Conservation (phyloP, 164 flowering plant species). For the Magnolia kwangsiensis region DNA sequence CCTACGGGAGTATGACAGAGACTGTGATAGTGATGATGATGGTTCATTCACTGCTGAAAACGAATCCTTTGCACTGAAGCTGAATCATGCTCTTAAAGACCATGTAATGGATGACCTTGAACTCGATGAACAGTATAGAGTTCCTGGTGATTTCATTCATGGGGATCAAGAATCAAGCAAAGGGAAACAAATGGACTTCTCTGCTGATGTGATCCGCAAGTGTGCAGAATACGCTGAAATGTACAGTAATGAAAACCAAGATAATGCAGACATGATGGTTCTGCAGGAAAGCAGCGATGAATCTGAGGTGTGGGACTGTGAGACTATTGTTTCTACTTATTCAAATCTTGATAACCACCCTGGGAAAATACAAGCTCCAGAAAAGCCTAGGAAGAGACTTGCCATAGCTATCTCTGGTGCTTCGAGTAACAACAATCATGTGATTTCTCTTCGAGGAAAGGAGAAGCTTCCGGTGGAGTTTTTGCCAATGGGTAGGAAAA, state of each 20-base stretch:
- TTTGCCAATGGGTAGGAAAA: constrained; percentile 48
- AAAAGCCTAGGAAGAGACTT: constrained; percentile 46
- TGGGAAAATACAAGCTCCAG: constrained; percentile 75
- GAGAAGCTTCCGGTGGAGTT: constrained; percentile 75
- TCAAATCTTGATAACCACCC: constrained; percentile 97
- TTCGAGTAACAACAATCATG: constrained; percentile 20
- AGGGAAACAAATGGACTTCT: constrained; percentile 35
- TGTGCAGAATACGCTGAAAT: constrained; percentile 77
- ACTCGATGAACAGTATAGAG: constrained; percentile 43
- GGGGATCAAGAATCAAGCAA: constrained; percentile 22
- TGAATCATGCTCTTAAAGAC: constrained; percentile 44
- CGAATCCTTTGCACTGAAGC: constrained; percentile 53
- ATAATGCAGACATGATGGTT: constrained; percentile 35
- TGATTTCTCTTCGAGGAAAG: constrained; percentile 74
- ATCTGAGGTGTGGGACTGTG: constrained; percentile 87
- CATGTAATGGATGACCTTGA: constrained; percentile 40
- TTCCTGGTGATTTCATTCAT: constrained; percentile 57
- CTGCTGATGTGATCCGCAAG: constrained; percentile 53
- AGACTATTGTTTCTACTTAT: constrained; percentile 78
- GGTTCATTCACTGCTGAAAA: constrained; percentile 40
- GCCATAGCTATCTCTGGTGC: constrained; percentile 38
- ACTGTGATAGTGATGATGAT: constrained; percentile 41
- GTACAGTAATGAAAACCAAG: constrained; percentile 48
- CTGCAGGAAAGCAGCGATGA: constrained; percentile 84
- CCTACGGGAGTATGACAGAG: constrained; percentile 62